These are phyloP conservation scores for Brassica incana DNA, from an alignment of 345 rosid genomes.

Conservation along the genomic window DNA sequence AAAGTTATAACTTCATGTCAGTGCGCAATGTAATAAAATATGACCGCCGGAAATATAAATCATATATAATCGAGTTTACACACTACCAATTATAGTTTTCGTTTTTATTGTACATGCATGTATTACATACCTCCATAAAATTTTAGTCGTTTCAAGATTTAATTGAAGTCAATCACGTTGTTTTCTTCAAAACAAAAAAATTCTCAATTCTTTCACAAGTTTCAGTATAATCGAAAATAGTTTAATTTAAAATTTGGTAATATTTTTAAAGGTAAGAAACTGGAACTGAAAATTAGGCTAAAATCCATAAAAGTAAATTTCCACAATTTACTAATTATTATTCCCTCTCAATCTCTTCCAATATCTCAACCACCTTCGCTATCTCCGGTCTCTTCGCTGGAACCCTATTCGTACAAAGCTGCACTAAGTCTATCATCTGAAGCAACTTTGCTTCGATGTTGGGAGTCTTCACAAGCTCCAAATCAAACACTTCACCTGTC, in stretches of 20 bases:
- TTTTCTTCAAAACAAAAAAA: not conserved
- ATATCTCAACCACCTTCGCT: constrained; percentile 55
- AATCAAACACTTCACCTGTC: constrained; percentile 96
- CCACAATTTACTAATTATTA: constrained; percentile 20
- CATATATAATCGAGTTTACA: not conserved
- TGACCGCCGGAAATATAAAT: not conserved
- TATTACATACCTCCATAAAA: not conserved
- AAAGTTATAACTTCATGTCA: not conserved
- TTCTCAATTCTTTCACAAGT: not conserved
- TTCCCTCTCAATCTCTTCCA: constrained; percentile 58
- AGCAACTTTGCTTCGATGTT: constrained; percentile 91
- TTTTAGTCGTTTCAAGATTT: not conserved
- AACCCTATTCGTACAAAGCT: constrained; percentile 61
- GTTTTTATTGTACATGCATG: too few relatives aligned
- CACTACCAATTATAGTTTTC: not conserved
- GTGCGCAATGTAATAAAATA: not conserved
- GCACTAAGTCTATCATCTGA: constrained; percentile 75
- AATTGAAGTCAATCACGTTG: not conserved
- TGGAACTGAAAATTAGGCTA: not conserved
- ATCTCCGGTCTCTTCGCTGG: constrained; percentile 76
- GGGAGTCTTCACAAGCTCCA: constrained; percentile 71
- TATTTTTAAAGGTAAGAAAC: not conserved
- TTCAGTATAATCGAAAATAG: not conserved
- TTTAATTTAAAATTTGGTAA: not conserved
- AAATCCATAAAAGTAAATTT: not conserved